Conservation (phyloP, 78 protist genomes). For the Chrysochromulina parva region DNA sequence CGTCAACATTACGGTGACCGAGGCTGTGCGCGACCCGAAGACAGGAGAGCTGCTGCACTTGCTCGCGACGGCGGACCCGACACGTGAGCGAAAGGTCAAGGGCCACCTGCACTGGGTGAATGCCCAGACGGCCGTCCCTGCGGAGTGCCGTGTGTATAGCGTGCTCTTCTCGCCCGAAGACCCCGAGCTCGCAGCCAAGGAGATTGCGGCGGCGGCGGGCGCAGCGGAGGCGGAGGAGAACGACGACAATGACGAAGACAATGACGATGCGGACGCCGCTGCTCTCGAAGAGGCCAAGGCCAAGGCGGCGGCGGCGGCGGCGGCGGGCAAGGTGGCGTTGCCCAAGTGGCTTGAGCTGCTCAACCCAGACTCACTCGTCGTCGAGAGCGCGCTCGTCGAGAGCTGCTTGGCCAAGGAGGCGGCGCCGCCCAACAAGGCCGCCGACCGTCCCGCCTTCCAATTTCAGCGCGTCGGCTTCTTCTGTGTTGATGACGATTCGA, state of each 20-base stretch:
- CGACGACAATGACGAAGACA: no score
- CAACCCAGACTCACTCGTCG: not conserved
- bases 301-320: not conserved
- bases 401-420: not conserved
- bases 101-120: constrained; percentile 92
- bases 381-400: not conserved
- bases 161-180: constrained; percentile 60
- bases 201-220: not conserved
- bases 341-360: not conserved
- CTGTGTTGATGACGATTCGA: constrained; percentile 77
- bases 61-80: no score
- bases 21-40: not conserved
- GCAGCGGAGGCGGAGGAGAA: not conserved
- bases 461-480: constrained; percentile 95
- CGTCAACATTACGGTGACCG: constrained; percentile 61
- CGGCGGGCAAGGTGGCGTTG: no score
- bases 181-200: constrained; percentile 56
- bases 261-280: not conserved
- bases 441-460: constrained; percentile 61
- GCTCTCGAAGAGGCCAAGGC: not conserved
- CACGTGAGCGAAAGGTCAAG: constrained; percentile 49
- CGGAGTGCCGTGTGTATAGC: constrained; percentile 65
- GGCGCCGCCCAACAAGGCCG: not conserved
- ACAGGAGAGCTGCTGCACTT: no score
- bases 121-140: not conserved